These are phyloP conservation scores for Ustanciosporium gigantosporum DNA, from an alignment of 1,284 basidiomycete species.

Conservation along the genomic window DNA sequence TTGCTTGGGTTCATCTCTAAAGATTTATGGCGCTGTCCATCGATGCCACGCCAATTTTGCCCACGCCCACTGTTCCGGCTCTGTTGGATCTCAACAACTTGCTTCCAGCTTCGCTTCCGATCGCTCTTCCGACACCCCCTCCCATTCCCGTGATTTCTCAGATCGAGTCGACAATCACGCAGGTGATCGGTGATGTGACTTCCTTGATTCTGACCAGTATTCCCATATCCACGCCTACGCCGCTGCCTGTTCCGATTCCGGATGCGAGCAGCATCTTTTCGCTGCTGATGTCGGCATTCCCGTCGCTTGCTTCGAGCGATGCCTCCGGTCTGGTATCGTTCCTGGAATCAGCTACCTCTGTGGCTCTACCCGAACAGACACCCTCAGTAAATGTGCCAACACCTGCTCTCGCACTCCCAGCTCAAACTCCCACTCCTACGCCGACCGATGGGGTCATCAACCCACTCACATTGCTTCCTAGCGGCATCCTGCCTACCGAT, in stretches of 20 bases:
- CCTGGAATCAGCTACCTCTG: constrained; percentile 7
- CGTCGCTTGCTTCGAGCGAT: constrained; percentile 2
- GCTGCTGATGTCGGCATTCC: neutral
- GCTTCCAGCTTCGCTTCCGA: too few species aligned
- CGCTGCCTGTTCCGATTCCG: constrained; percentile 1
- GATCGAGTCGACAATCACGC: constrained; percentile 17
- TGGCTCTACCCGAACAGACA: constrained; percentile 15
- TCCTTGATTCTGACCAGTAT: constrained; percentile 22
- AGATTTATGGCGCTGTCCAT: constrained; percentile 19
- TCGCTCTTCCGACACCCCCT: too few species aligned
- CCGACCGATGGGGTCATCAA: constrained; percentile 21
- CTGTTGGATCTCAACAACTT: constrained; percentile 10
- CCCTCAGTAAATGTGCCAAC: constrained; percentile 14
- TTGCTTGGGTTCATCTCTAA: neutral
- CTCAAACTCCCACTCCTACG: constrained; percentile 1
- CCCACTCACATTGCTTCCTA: constrained; percentile 13
- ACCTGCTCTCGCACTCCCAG: constrained; percentile 4
- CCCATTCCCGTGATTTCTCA: constrained; percentile 6
- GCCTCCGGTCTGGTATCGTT: constrained; percentile 3
- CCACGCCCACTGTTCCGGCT: neutral
- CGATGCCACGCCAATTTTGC: constrained; percentile 15
- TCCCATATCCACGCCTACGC: constrained; percentile 10
- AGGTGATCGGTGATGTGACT: constrained; percentile 21
- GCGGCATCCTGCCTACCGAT: constrained; percentile 9
- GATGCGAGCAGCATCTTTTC: too few species aligned